Base-by-base conservation (phyloP, 495 filamentous ascomycete genomes). In the Zalerion maritima region DNA sequence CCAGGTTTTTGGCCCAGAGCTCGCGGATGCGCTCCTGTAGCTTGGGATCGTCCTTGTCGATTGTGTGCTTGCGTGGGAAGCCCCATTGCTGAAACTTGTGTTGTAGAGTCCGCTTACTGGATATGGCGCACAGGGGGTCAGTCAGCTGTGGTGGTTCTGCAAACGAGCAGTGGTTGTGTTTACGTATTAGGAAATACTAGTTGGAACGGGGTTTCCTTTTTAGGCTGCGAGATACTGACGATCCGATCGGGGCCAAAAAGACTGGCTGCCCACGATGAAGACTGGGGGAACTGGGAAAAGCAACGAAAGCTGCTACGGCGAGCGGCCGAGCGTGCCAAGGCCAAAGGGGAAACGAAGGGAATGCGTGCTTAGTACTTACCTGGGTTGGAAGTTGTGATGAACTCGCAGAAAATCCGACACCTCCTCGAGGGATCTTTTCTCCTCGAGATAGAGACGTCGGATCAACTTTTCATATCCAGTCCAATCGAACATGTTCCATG, bases 11-110 rank as follows among this genome's bases (percentile, higher is more conserved):
- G 43, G 78, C 73, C 80, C 81, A 89, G 36, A 89, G 67, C 57
- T 83, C 63, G 35, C 71, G 70, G 24, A 82, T 65, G 1, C 81
- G 66, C 2, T 60, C 66, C 12, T 80, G 69, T 6, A 89, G 64
- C 8, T 52, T 55, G 14, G 57, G 49, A 43, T 81, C 77, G 42
- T 75, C 76, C 47, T 77, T 73, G 4, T 69, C 69, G 6, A 71
- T 74, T 37, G 71, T 75, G 36, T 74, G 69, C 47, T 78, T 81
- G 34, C 60, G 68, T 3, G 81, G 81, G 35, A 86, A 89, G 0
- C 67, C 63, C 81, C 81, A 89, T 48, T 70, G 60, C 42, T 71
- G 76, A 53, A 82, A 81, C 34, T 80, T 75, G 7, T 60, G 66
- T 45, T 83, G 77, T 39, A 71, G 81, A 15, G 74, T 70, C 21